Base-by-base conservation (phyloP, 306 rosid genomes). In the Quercus berberidifolia region DNA sequence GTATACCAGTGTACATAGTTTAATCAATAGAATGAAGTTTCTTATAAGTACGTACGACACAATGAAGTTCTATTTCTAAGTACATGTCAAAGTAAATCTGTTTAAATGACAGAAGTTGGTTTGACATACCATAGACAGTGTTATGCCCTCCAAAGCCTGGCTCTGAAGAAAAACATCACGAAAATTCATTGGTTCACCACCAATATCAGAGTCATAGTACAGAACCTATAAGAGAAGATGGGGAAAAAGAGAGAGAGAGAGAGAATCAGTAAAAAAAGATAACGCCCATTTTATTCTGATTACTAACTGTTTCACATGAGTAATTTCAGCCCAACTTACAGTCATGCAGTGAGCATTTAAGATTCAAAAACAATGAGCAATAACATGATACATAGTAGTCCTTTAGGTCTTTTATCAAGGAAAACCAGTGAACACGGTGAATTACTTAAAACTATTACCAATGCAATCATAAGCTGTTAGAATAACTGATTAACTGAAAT, bases 111-210 rank as follows among this genome's bases (percentile, higher is more conserved):
- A 55, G 74, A 77, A 79, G 63, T 28, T 20, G 63, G 75, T 46
- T 71, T 38, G 55, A 74, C 86, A 78, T 96, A 96, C 99, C 99
- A 96, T 96, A 69, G 99, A 93, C 82, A 96, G 65, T 63, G 93
- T 75, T 70, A 96, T 91, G 69, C 97, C 98, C 88, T 96, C 99
- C 84, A 93, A 82, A 74, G 98, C 99, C 85, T 96, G 99, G 84
- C 99, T 93, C 83, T 76, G 97, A 85, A 96, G 97, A 83, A 96
- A 96, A 79, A 96, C 94, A 43, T 93, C 96, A 21, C 85, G 92
- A 54, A 96, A 96, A 79, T 87, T 96, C 84, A 96, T 77, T 21
- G 98, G 99, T 76, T 88, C 93, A 28, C 98, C 99, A 17, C 92
- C 94, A 86, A 80, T 77, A 73, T 96, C 99, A 78, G 94, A 60